Evolutionary conservation across 306 rosid species (phyloP).

Genomic region (Nissolia schottii): DNA sequence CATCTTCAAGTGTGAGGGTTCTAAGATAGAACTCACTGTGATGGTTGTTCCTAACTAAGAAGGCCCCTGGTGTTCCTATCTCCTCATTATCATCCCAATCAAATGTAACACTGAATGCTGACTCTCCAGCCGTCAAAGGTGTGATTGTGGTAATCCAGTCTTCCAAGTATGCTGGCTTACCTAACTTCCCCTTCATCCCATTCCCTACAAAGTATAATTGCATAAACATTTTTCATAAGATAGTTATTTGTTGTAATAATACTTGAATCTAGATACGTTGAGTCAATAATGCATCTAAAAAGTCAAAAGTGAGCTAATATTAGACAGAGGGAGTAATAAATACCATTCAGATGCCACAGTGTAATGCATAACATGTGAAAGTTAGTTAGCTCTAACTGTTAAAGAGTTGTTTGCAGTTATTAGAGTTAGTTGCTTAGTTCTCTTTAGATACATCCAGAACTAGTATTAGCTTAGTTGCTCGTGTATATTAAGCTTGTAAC

Average conservation of each 20-base stretch:
- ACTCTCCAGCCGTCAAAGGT: conserved; percentile 43
- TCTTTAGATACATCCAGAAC: too few species aligned
- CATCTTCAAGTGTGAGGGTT: conserved; percentile 57
- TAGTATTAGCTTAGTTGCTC: too few species aligned
- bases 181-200: conserved; percentile 49
- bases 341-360: background rate
- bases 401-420: too few species aligned
- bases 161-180: conserved; percentile 55
- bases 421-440: too few species aligned
- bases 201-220: conserved; percentile 33
- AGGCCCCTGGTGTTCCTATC: conserved; percentile 68
- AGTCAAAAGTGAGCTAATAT: too few species aligned
- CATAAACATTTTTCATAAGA: background rate
- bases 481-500: too few species aligned
- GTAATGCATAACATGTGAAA: too few species aligned
- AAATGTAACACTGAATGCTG: conserved; percentile 49
- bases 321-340: too few species aligned
- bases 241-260: background rate
- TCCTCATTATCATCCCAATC: conserved; percentile 55
- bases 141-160: conserved; percentile 46
- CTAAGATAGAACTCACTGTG: conserved; percentile 61
- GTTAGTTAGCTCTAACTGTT: too few species aligned
- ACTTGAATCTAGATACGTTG: too few species aligned
- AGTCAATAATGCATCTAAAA: too few species aligned
- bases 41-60: conserved; percentile 60